Conservation (phyloP, 2,329 filamentous ascomycete species). For the Salinomyces thailandicus region DNA sequence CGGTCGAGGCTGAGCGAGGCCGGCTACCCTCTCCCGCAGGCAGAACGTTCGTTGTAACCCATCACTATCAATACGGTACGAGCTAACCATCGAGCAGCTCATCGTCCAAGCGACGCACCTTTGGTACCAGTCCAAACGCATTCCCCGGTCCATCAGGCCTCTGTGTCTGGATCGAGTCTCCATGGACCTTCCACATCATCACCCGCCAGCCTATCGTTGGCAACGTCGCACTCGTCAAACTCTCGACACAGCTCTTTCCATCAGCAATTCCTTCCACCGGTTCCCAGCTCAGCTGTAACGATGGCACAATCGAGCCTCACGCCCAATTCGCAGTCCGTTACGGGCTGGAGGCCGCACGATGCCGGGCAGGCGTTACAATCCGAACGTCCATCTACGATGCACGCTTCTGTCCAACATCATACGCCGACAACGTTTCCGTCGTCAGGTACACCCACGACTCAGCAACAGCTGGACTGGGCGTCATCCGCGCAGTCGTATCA, state of each 20-base stretch:
- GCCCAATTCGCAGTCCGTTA: constrained; percentile 14
- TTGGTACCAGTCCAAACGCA: constrained; percentile 15
- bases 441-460: not conserved
- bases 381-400: not conserved
- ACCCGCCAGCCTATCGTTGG: constrained; percentile 18
- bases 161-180: constrained; percentile 15
- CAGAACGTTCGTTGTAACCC: constrained; percentile 4
- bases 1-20: constrained; percentile 40
- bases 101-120: constrained; percentile 13
- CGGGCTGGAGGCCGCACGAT: constrained; percentile 23
- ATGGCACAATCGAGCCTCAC: constrained; percentile 6
- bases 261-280: constrained; percentile 12
- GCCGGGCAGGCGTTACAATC: constrained; percentile 11
- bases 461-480: constrained; percentile 16
- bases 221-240: constrained; percentile 13
- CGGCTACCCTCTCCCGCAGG: constrained; percentile 19
- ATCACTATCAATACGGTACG: constrained; percentile 9
- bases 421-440: not conserved
- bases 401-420: not conserved
- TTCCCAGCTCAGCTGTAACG: not conserved
- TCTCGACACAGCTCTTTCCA: constrained; percentile 22
- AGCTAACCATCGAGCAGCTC: constrained; percentile 7
- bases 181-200: constrained; percentile 19
- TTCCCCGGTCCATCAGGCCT: constrained; percentile 13
- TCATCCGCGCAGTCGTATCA: constrained; percentile 14